phyloP scores from a whole-genome alignment of 106 monocot genomes.

The Allium fistulosum region DNA sequence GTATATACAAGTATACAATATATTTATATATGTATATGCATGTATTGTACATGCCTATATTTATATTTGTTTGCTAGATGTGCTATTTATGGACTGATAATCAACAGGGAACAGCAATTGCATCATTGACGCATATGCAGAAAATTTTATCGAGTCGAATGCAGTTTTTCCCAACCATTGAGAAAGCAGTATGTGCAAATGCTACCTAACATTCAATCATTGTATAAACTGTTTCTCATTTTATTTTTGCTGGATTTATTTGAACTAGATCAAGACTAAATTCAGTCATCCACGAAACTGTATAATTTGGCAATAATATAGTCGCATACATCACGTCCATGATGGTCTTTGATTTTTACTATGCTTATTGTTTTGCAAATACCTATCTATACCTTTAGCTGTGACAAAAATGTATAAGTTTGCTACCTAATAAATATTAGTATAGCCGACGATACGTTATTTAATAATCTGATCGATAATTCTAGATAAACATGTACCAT shows the following conservation, averaged over 20 bases:
- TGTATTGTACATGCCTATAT: background rate
- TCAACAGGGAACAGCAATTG: constrained; percentile 93
- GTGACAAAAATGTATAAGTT: too few relatives aligned
- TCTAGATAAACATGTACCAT: too few relatives aligned
- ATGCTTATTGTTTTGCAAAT: too few relatives aligned
- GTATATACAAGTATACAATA: background rate
- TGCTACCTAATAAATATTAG: too few relatives aligned
- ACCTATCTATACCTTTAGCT: too few relatives aligned
- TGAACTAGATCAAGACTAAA: background rate
- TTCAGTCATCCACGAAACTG: too few relatives aligned
- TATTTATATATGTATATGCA: background rate
- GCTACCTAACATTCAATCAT: background rate
- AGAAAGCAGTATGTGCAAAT: constrained; percentile 72
- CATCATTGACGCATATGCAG: constrained; percentile 96
- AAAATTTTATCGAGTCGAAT: constrained; percentile 80
- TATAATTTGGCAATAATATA: too few relatives aligned
- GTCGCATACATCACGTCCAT: too few relatives aligned
- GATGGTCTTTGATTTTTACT: too few relatives aligned
- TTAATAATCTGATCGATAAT: too few relatives aligned
- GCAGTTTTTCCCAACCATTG: constrained; percentile 68
- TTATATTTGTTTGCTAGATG: constrained; percentile 2
- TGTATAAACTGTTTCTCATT: background rate
- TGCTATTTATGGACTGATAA: background rate
- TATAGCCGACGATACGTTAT: too few relatives aligned
- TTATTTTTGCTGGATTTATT: background rate